Percentiles rank a stretch among this genome's conserved stretches.
Evolutionary conservation across 2,329 filamentous ascomycete genomes (phyloP).

Genomic region (Uncinocarpus reesii): DNA sequence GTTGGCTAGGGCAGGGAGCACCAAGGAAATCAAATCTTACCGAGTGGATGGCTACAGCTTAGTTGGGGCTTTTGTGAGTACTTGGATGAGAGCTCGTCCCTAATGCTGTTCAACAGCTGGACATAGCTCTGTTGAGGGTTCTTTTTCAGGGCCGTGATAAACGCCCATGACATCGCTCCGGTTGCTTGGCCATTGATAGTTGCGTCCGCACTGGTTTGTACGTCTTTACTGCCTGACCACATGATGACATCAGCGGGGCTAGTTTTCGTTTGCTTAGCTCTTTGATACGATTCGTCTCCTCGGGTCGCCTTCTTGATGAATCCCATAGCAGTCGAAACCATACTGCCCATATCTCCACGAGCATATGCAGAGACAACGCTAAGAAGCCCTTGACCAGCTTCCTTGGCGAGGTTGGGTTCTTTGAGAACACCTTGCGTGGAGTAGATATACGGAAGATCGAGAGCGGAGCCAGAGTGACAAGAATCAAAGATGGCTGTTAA

Average conservation of each 20-base stretch:
- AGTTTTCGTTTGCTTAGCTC: constrained; percentile 78
- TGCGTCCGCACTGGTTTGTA: constrained; percentile 89
- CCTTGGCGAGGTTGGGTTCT: constrained; percentile 58
- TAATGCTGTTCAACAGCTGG: constrained; percentile 86
- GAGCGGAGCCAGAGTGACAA: constrained; percentile 56
- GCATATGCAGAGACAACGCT: constrained; percentile 67
- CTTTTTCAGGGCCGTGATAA: constrained; percentile 81
- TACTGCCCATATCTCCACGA: constrained; percentile 70
- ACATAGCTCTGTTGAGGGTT: constrained; percentile 95
- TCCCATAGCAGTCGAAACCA: constrained; percentile 67
- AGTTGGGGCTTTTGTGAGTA: constrained; percentile 94
- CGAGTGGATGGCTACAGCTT: constrained; percentile 88
- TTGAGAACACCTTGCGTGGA: constrained; percentile 58
- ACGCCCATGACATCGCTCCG: constrained; percentile 96
- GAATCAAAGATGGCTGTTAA: constrained; percentile 60
- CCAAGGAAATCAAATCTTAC: constrained; percentile 46
- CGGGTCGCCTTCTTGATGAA: constrained; percentile 79
- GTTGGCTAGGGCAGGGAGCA: constrained; percentile 14
- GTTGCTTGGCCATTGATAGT: constrained; percentile 81
- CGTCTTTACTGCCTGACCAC: constrained; percentile 95
- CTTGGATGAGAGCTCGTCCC: constrained; percentile 74
- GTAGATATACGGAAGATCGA: constrained; percentile 59
- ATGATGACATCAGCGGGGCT: constrained; percentile 92
- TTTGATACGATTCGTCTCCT: constrained; percentile 69
- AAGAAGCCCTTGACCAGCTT: constrained; percentile 54